Base-by-base conservation (phyloP, 768 basidiomycete species). In the Mrakia frigida region DNA sequence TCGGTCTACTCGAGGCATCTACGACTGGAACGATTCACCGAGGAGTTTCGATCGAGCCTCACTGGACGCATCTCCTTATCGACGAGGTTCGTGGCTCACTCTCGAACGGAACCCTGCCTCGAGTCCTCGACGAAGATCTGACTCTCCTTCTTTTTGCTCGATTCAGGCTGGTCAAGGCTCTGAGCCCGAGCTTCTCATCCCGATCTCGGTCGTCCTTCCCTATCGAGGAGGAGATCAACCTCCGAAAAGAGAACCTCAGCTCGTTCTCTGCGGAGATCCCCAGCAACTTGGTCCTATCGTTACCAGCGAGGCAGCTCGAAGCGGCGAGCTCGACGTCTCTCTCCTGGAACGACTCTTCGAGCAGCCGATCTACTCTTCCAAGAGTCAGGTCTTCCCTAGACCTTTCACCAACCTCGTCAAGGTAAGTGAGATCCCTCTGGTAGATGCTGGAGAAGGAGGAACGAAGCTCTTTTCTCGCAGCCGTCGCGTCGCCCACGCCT, bases 21-120 rank as follows among this genome's bases (percentile, higher is more conserved):
- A 31, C 75, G 31, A 21, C 61, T 3, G 50, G 68, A 13, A 35
- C 21, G 7, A 71, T 83, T 1, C 80, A 81, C 72, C 81, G 80
- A 69, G 35, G 53, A 18, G 28, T 33, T 35, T 23, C 56, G 41
- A 28, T 23, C 56, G 41, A 28, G 6, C 81, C 80, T 25, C 83
- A 84, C 74, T 85, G 84, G 81, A 82, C 81, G 6, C 83, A 82
- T 79, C 81, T 85, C 18, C 74, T 85, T 13, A 74, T 84, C 33
- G 84, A 85, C 77, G 84, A 85, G 78, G 82, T 81, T 60, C 70
- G 80, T 76, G 0, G 7, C 25, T 9, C 1, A 56, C 6, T 35
- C 13, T 14, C 18, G n/a, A 56, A 28, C 5, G 9, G n/a, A 21
- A 4, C 28, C 6, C 28, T n/a, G 4, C 6, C 14, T 11, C 65